These are phyloP conservation scores for Penicillium frequentans DNA, from an alignment of 2,329 filamentous ascomycete species.

Conservation along the genomic window DNA sequence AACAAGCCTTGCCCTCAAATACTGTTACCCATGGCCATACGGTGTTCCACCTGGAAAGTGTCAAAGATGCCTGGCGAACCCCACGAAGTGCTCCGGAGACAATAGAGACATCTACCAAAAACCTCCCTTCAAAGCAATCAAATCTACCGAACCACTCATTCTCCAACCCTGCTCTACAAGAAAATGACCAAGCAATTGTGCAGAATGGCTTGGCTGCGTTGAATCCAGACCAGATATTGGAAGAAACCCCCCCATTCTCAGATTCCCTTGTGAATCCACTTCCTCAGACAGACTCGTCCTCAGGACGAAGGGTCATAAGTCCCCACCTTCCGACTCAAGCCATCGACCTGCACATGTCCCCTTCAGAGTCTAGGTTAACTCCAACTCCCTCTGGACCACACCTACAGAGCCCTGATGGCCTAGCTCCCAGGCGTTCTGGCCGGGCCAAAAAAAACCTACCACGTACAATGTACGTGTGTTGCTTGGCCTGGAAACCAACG, in stretches of 20 bases:
- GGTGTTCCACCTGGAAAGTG: background rate
- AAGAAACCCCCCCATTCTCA: background rate
- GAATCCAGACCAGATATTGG: background rate
- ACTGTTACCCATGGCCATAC: background rate
- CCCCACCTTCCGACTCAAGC: background rate
- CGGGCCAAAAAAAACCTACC: background rate
- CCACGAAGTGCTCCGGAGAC: background rate
- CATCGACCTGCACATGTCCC: background rate
- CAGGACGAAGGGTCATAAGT: background rate
- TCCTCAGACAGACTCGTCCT: background rate
- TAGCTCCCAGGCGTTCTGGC: background rate
- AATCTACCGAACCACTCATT: background rate
- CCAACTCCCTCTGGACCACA: background rate
- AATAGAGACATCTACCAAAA: background rate
- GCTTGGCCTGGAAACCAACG: background rate
- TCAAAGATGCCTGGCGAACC: background rate
- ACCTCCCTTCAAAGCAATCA: background rate
- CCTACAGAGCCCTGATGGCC: background rate
- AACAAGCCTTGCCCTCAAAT: background rate
- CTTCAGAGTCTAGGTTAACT: background rate
- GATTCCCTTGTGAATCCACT: background rate
- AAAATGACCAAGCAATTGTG: background rate
- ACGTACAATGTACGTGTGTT: slow-evolving; percentile 6
- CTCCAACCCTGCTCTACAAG: background rate
- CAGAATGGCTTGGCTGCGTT: background rate